Evolutionary conservation across 805 yeast genomes (phyloP).

Genomic region (Hanseniaspora lachancei): DNA sequence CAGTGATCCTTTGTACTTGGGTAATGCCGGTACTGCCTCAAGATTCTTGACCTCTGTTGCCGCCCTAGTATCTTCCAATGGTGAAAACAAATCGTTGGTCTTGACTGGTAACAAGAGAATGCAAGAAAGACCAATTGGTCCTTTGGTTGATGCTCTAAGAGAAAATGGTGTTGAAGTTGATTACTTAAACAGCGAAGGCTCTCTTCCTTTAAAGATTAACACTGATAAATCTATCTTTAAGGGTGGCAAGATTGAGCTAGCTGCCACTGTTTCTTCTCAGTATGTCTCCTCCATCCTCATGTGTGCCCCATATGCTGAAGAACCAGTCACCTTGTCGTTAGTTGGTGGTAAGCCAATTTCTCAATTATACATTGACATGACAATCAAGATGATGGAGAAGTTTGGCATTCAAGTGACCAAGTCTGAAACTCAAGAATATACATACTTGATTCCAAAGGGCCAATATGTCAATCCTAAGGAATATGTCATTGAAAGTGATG

Average conservation of each 20-base stretch:
- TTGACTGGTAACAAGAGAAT: slow-evolving; percentile 91
- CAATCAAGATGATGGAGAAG: slow-evolving; percentile 82
- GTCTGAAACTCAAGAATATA: slow-evolving; percentile 59
- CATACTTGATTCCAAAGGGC: slow-evolving; percentile 84
- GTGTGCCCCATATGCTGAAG: slow-evolving; percentile 93
- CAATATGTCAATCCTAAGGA: slow-evolving; percentile 65
- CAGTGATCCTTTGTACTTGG: slow-evolving; percentile 62
- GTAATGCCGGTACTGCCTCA: slow-evolving; percentile 97
- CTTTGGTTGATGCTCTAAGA: slow-evolving; percentile 80
- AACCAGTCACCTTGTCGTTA: slow-evolving; percentile 73
- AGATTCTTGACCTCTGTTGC: slow-evolving; percentile 89
- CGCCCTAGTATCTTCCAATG: slow-evolving; percentile 51
- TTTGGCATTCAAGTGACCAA: slow-evolving; percentile 71
- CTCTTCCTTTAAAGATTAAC: slow-evolving; percentile 63
- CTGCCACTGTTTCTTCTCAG: slow-evolving; percentile 94
- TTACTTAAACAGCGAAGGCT: slow-evolving; percentile 64
- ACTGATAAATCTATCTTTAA: slow-evolving; percentile 52
- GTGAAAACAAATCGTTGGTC: slow-evolving; percentile 35
- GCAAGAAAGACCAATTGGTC: slow-evolving; percentile 96
- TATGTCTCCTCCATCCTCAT: slow-evolving; percentile 89
- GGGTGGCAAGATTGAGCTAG: slow-evolving; percentile 87
- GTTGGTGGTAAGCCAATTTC: slow-evolving; percentile 97
- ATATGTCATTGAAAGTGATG: slow-evolving; percentile 90
- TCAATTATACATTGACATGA: slow-evolving; percentile 92
- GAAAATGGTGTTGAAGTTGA: slow-evolving; percentile 65